A percentile compares a stretch with the other conserved stretches of the same genome.
These are phyloP conservation scores for Oropetium thomaeum DNA, from an alignment of 176 grass and related monocot species.

Conservation along the genomic window DNA sequence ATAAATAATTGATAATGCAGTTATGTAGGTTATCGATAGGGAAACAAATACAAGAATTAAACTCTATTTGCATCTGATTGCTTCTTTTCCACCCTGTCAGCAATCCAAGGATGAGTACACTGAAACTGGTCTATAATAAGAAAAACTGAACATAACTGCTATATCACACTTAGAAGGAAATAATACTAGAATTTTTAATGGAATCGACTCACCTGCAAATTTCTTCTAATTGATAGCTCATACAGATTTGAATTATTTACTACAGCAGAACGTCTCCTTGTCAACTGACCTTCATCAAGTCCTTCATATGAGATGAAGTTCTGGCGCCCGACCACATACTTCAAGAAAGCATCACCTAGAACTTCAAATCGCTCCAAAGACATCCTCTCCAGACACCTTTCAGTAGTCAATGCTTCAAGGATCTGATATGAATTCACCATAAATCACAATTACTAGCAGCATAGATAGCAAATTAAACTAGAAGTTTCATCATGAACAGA, in stretches of 20 bases:
- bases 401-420: conserved; percentile 92
- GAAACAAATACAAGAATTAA: not conserved
- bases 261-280: conserved; percentile 65
- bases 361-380: conserved; percentile 96
- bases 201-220: conserved; percentile 70
- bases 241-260: conserved; percentile 92
- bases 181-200: conserved; percentile 16
- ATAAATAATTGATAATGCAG: not conserved
- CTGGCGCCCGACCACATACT: conserved; percentile 81
- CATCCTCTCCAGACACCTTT: conserved; percentile 87
- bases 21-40: not conserved
- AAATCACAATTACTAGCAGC: conserved; percentile 21
- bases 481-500: conserved; percentile 17
- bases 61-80: conserved; percentile 19
- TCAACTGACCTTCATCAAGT: conserved; percentile 91
- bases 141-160: conserved; percentile 10
- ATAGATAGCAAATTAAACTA: conserved; percentile 26
- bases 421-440: conserved; percentile 56
- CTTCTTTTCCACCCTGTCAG: not conserved
- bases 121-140: conserved; percentile 10
- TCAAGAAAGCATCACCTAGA: conserved; percentile 94
- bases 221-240: conserved; percentile 66
- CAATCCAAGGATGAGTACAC: conserved; percentile 8
- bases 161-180: conserved; percentile 20
- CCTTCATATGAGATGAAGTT: conserved; percentile 72